Base-by-base conservation (phyloP, 345 rosid species). In the Hibiscus tridactylites region DNA sequence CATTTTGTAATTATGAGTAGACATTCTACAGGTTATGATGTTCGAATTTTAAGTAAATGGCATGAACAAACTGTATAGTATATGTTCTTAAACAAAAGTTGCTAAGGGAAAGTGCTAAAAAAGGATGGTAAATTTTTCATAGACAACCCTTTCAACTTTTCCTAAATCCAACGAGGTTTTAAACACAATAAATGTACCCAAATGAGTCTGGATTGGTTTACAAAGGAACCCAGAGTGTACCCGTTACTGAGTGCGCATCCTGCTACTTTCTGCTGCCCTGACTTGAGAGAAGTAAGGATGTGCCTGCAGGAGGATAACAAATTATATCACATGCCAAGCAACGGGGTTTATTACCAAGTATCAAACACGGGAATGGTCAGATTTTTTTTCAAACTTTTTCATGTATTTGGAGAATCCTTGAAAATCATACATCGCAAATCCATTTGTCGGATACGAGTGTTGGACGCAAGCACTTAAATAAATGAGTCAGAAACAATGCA, bases 221-320 rank as follows among this genome's bases (percentile, higher is more conserved):
- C 67, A 67, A 24, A 72, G 15, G 12, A 47, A 57, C 28, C 61
- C 54, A 44, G 5, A 57, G 49, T 3, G 31, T 0, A 53, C 5
- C 3, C 67, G 31, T 57, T 57, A 57, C 81, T 88, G 81, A 59
- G 79, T 77, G 73, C 96, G 82, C 85, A 85, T 84, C 82, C 97
- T 86, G 86, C 96, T 86, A 64, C 82, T 92, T 79, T 95, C 99
- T 15, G 99, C 97, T 78, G 97, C 96, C 74, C 87, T 88, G 54
- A 92, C 98, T 82, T 94, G 97, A 15, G 98, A 84, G 68, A 92
- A 90, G 80, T 90, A 95, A 10, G 92, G 80, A 77, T 92, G 97
- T 5, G 74, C 85, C 99, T 95, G 84, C 81, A 56, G 29, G 10
- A 24, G 19, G 29, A 4, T 0, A 57, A 57, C 1, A 50, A 19